Percentiles rank a stretch among this genome's conserved stretches.
Evolutionary conservation across 2,329 filamentous ascomycete species (phyloP).

Genomic region (Diaporthe eres): DNA sequence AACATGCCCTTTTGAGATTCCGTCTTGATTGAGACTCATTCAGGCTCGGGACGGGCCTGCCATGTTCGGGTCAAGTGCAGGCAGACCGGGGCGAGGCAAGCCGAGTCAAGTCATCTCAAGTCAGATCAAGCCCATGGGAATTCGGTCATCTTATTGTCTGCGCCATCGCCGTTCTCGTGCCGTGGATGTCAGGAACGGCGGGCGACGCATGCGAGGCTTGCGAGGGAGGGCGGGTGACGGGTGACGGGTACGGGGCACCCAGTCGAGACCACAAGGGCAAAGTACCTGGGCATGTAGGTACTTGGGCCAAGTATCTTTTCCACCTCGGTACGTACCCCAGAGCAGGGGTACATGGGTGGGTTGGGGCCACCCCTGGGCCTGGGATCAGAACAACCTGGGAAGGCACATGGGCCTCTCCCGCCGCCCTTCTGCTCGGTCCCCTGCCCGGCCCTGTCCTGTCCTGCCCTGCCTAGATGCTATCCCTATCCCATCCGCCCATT

Average conservation of each 20-base stretch:
- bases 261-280: not conserved
- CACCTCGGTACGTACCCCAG: not conserved
- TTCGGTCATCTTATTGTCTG: slow-evolving; percentile 23
- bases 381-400: slow-evolving; percentile 28
- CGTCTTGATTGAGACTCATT: slow-evolving; percentile 17
- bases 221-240: slow-evolving; percentile 27
- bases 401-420: slow-evolving; percentile 32
- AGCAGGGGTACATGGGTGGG: slow-evolving; percentile 19
- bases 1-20: slow-evolving; percentile 3
- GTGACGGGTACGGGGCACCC: slow-evolving; percentile 2
- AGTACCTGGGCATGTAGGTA: slow-evolving; percentile 16
- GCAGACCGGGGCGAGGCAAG: not conserved
- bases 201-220: slow-evolving; percentile 24
- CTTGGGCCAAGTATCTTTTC: slow-evolving; percentile 16
- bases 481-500: slow-evolving; percentile 27
- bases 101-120: not conserved
- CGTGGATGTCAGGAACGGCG: slow-evolving; percentile 21
- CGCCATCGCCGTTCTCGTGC: slow-evolving; percentile 19
- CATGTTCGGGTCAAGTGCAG: not conserved
- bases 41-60: not conserved
- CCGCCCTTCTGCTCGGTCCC: slow-evolving; percentile 25
- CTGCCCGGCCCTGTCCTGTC: slow-evolving; percentile 12
- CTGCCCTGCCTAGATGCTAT: slow-evolving; percentile 15
- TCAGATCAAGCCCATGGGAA: not conserved
- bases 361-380: slow-evolving; percentile 18